These are phyloP conservation scores for Amphicarpaea edgeworthii DNA, from an alignment of 306 rosid species.

Conservation along the genomic window DNA sequence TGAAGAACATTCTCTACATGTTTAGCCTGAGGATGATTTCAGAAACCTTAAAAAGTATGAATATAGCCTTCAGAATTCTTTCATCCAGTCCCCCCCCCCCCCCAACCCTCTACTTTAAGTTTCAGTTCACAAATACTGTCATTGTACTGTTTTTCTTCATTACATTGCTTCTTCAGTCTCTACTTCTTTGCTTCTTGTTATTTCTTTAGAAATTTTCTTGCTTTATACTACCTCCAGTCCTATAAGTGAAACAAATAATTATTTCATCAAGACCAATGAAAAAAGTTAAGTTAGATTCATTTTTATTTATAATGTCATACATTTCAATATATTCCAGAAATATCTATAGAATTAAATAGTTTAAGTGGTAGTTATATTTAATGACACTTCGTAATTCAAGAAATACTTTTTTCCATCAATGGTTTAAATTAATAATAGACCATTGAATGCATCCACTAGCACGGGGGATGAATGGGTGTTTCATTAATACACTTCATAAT, in stretches of 20 bases:
- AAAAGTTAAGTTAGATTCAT: not conserved
- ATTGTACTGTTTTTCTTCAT: not conserved
- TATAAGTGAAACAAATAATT: not conserved
- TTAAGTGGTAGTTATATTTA: not conserved
- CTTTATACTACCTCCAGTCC: not conserved
- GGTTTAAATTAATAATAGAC: not conserved
- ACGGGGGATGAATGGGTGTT: not conserved
- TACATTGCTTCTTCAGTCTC: constrained; percentile 19
- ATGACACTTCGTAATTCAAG: not conserved
- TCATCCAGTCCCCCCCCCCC: not conserved
- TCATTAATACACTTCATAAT: not conserved
- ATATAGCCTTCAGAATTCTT: constrained; percentile 8
- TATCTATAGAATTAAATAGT: not conserved
- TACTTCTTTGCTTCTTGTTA: not conserved
- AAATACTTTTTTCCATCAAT: not conserved
- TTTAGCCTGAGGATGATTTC: not conserved
- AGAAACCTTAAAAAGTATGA: constrained; percentile 1
- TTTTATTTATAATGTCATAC: not conserved
- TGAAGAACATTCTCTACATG: not conserved
- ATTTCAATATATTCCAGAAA: not conserved
- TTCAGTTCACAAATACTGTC: constrained; percentile 23
- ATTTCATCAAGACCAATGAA: not conserved
- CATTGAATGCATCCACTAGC: not conserved
- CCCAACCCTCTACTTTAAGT: not conserved
- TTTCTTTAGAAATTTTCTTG: not conserved